Evolutionary conservation across 192 early-diverging fungal species (phyloP).

Genomic region (Umbelopsis isabellina): DNA sequence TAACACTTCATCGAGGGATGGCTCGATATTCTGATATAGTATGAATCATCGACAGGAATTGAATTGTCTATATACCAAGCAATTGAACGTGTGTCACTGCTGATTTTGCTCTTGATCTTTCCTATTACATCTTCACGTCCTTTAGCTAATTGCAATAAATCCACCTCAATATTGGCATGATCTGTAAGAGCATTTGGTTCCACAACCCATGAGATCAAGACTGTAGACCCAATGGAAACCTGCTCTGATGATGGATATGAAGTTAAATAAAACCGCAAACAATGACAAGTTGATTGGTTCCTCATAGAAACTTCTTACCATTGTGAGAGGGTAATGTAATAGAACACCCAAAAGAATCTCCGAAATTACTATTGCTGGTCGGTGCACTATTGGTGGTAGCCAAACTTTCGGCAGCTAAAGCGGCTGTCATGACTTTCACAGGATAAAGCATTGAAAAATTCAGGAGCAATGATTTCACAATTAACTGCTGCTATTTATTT

Average conservation of each 20-base stretch:
- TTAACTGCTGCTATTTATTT: constrained; percentile 1
- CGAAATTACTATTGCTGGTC: background rate
- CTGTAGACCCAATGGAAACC: background rate
- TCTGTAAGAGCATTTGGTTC: background rate
- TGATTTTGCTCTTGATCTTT: background rate
- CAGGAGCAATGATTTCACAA: background rate
- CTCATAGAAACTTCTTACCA: background rate
- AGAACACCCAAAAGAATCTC: background rate
- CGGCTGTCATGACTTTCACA: constrained; percentile 2
- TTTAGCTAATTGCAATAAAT: background rate
- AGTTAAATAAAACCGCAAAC: too few species aligned
- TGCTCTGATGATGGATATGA: background rate
- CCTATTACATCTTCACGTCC: background rate
- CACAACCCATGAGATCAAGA: background rate
- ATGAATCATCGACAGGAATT: background rate
- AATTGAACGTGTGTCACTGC: background rate
- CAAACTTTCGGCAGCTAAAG: background rate
- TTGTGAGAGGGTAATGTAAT: background rate
- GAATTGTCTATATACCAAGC: background rate
- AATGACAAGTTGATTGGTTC: background rate
- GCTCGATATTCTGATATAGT: background rate
- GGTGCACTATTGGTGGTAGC: background rate
- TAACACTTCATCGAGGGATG: background rate
- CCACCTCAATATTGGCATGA: background rate
- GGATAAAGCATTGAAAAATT: background rate